Base-by-base conservation (phyloP, 352 stramenopile species). In the Phytopythium kandeliae region DNA sequence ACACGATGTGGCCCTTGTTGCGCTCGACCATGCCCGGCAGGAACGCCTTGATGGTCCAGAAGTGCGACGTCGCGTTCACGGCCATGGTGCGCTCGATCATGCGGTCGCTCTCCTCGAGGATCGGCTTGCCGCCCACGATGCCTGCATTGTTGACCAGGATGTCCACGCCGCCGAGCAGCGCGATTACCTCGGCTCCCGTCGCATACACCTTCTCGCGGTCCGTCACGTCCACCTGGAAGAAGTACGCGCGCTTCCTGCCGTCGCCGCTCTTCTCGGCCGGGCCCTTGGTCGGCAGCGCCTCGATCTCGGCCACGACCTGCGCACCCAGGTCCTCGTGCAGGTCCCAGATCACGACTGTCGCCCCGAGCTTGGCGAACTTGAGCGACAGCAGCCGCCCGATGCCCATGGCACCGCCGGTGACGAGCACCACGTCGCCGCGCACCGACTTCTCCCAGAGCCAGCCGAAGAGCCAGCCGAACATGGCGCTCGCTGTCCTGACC, bases 361-460 rank as follows among this genome's bases (percentile, higher is more conserved):
- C 65, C 21, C 62, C 69, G 12, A 74, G 51, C 0, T 49, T 44
- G 19, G 65, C 69, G 49, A 78, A 75, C 5, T 60, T 60, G n/a
- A 78, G 65, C 21, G 65, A 56, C 28, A 78, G 26, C 31, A 78
- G 57, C 34, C 69, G 69, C 6, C 69, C 67, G 25, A 84, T 61
- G 3, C 72, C 72, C 69, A 80, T 84, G 48, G 67, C 72, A 22
- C 72, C 72, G 21, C 72, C 72, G 5, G 72, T 80, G 60, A 84
- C 60, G 41, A 84, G 64, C 48, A 84, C 67, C 24, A 84, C 64
- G 21, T 80, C 47, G n/a, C 59, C 69, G 40, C 65, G 63, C 33
- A 83, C 71, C 21, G 69, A 67, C 30, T 82, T 82, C 37, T 70
- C 58, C 30, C 58, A 51, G 3, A 51, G 45, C 45, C 45, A 51